These are phyloP conservation scores for Lactarius akahatsu DNA, from an alignment of 768 basidiomycete genomes.

Conservation along the genomic window DNA sequence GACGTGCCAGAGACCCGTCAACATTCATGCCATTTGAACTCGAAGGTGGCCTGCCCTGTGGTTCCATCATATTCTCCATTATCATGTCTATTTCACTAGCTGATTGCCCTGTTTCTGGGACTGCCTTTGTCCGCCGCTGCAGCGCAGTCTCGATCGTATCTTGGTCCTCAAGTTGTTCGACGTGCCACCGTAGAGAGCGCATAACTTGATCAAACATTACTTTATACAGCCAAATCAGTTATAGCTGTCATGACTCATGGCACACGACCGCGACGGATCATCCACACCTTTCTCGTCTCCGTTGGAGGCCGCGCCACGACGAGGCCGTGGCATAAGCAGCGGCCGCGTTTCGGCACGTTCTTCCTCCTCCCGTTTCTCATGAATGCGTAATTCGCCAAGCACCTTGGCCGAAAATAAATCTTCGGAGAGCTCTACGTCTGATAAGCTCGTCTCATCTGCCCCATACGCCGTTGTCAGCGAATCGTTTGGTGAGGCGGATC, in stretches of 20 bases:
- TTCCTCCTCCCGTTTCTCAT: slow-evolving; percentile 41
- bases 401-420: slow-evolving; percentile 41
- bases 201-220: slow-evolving; percentile 42
- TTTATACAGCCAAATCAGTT: slow-evolving; percentile 26
- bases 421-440: slow-evolving; percentile 41
- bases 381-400: slow-evolving; percentile 38
- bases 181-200: slow-evolving; percentile 38
- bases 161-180: slow-evolving; percentile 46
- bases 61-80: slow-evolving; percentile 43
- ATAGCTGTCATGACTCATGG: neutral
- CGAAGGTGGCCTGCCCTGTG: neutral
- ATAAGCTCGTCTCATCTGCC: slow-evolving; percentile 45
- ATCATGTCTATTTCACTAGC: slow-evolving; percentile 41
- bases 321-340: slow-evolving; percentile 36
- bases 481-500: slow-evolving; percentile 47
- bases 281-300: slow-evolving; percentile 42
- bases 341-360: slow-evolving; percentile 35
- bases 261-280: neutral
- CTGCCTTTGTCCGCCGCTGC: slow-evolving; percentile 39
- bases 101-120: slow-evolving; percentile 39
- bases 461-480: slow-evolving; percentile 50
- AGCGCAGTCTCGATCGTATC: slow-evolving; percentile 44
- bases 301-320: slow-evolving; percentile 33
- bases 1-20: neutral
- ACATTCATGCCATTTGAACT: neutral